Conservation (phyloP, 148 eudicot genomes). For the Polygonum aviculare region DNA sequence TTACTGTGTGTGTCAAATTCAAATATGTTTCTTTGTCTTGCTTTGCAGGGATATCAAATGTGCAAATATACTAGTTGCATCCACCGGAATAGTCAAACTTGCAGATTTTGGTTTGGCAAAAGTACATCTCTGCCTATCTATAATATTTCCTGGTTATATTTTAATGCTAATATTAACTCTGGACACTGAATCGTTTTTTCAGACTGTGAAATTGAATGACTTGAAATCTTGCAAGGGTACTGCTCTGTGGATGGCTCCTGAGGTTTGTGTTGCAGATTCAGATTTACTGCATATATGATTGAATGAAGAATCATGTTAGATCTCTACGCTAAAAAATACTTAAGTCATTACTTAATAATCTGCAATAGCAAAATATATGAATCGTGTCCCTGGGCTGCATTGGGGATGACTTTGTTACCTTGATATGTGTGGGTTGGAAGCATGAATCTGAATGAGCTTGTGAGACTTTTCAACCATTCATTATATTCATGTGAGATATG, state of each 20-base stretch:
- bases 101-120: conserved; percentile 96
- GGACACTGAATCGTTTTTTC: conserved; percentile 17
- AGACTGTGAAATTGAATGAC: conserved; percentile 73
- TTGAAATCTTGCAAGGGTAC: conserved; percentile 90
- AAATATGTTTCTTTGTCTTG: background rate
- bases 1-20: background rate
- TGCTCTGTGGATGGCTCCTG: conserved; percentile 94
- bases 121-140: conserved; percentile 28
- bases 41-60: conserved; percentile 74
- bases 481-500: background rate
- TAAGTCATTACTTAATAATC: background rate
- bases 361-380: background rate
- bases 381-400: background rate
- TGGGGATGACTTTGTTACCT: background rate
- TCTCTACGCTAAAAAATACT: background rate
- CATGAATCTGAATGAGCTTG: background rate
- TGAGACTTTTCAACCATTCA: background rate
- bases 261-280: conserved; percentile 37
- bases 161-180: background rate
- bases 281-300: background rate
- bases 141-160: background rate
- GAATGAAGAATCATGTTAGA: background rate
- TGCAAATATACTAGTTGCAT: conserved; percentile 77
- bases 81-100: conserved; percentile 71
- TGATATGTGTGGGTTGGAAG: background rate